Evolutionary conservation across 2,329 filamentous ascomycete species (phyloP).

Genomic region (Sclerotinia trifoliorum): DNA sequence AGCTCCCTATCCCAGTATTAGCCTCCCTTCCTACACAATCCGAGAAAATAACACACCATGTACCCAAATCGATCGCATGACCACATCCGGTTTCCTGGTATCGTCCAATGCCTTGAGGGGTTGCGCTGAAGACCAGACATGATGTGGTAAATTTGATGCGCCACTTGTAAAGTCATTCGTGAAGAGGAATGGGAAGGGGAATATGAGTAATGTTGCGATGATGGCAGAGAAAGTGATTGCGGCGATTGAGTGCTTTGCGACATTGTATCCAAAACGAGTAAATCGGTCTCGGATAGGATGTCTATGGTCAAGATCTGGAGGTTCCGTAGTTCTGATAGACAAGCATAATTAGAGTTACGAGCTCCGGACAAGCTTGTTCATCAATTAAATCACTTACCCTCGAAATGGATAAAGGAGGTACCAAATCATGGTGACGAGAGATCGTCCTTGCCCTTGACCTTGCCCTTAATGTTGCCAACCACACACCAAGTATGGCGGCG

Average conservation of each 20-base stretch:
- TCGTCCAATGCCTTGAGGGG: constrained; percentile 54
- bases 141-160: constrained; percentile 69
- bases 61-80: constrained; percentile 79
- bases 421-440: constrained; percentile 60
- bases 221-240: constrained; percentile 74
- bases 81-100: constrained; percentile 61
- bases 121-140: constrained; percentile 77
- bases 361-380: background rate
- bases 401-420: constrained; percentile 74
- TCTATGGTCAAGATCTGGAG: constrained; percentile 60
- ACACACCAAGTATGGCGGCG: constrained; percentile 15
- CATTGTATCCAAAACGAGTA: constrained; percentile 67
- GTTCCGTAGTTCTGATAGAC: constrained; percentile 65
- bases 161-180: constrained; percentile 69
- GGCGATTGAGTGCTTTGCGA: constrained; percentile 70
- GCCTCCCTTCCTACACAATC: background rate
- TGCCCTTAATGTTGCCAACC: constrained; percentile 13
- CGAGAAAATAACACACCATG: constrained; percentile 52
- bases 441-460: background rate
- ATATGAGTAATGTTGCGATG: constrained; percentile 67
- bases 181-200: constrained; percentile 73
- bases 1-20: constrained; percentile 47
- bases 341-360: background rate
- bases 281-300: constrained; percentile 66
- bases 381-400: constrained; percentile 55